These are phyloP conservation scores for Trametes sp. DNA, from an alignment of 1,284 basidiomycete species.

Conservation along the genomic window DNA sequence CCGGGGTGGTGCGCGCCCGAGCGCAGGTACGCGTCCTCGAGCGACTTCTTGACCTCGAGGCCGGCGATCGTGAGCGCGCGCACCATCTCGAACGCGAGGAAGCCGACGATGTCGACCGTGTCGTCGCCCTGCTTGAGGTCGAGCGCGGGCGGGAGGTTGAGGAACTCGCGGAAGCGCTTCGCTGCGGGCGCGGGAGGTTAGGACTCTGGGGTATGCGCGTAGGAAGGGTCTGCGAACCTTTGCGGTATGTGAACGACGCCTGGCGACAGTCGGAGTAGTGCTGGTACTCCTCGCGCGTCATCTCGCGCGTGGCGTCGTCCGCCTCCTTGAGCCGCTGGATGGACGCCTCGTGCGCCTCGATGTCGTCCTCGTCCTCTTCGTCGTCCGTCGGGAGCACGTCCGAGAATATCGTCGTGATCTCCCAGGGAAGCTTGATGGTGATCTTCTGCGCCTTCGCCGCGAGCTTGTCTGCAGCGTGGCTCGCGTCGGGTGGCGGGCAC, in stretches of 20 bases:
- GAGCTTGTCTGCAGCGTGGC: slow-evolving; percentile 77
- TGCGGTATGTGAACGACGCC: slow-evolving; percentile 96
- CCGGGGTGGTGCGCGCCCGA: slow-evolving; percentile 60
- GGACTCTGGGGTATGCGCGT: slow-evolving; percentile 2
- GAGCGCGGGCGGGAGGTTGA: slow-evolving; percentile 89
- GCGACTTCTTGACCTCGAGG: slow-evolving; percentile 79
- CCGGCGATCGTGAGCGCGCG: slow-evolving; percentile 90
- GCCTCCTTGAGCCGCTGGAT: slow-evolving; percentile 92
- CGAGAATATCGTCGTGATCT: slow-evolving; percentile 90
- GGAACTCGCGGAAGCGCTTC: slow-evolving; percentile 95
- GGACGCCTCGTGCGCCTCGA: slow-evolving; percentile 95
- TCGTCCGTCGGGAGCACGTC: slow-evolving; percentile 91
- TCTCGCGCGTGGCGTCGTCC: slow-evolving; percentile 93
- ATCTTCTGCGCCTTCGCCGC: slow-evolving; percentile 90
- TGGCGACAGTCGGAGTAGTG: slow-evolving; percentile 98
- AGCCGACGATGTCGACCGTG: slow-evolving; percentile 96
- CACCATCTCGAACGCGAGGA: slow-evolving; percentile 97
- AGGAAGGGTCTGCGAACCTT: slow-evolving; percentile 61
- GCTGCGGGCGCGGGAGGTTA: slow-evolving; percentile 52
- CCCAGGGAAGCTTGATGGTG: slow-evolving; percentile 97
- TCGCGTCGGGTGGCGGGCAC: not conserved
- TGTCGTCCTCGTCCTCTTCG: slow-evolving; percentile 95
- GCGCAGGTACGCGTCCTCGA: slow-evolving; percentile 75
- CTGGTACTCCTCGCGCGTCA: slow-evolving; percentile 97
- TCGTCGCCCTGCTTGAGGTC: slow-evolving; percentile 95